phyloP scores from a whole-genome alignment of 768 basidiomycete genomes.

The Lyophyllum decastes region DNA sequence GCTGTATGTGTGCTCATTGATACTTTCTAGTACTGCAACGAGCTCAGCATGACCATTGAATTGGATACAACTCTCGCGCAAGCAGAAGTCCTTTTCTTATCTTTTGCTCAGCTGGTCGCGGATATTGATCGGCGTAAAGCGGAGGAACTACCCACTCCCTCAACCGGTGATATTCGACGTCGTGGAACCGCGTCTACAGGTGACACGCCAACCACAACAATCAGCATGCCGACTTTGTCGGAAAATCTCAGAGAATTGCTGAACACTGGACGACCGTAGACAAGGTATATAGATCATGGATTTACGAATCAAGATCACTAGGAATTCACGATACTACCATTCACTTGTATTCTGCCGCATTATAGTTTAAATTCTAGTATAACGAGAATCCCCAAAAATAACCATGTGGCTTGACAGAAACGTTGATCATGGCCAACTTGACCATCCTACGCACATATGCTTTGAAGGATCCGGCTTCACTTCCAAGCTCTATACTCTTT shows the following conservation, averaged over 20 bases:
- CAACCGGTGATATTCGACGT: conserved; percentile 30
- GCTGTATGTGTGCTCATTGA: conserved; percentile 5
- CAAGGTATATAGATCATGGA: not conserved
- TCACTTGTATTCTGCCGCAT: not conserved
- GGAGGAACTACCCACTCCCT: conserved; percentile 49
- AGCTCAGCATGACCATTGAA: conserved; percentile 95
- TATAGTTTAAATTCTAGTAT: not conserved
- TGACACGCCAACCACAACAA: conserved; percentile 19
- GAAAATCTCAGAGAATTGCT: conserved; percentile 65
- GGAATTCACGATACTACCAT: not conserved
- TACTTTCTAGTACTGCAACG: conserved; percentile 76
- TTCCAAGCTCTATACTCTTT: conserved; percentile 66
- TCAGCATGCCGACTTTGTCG: conserved; percentile 52
- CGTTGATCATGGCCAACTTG: conserved; percentile 42
- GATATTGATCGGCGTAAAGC: conserved; percentile 83
- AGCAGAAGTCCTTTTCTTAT: conserved; percentile 95
- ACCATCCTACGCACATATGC: conserved; percentile 68
- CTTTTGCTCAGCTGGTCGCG: conserved; percentile 84
- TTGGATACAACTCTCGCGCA: conserved; percentile 94
- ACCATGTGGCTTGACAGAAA: not conserved
- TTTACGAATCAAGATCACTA: not conserved
- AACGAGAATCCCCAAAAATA: not conserved
- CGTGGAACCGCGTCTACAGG: conserved; percentile 11
- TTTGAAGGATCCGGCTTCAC: conserved; percentile 42
- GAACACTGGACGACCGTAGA: conserved; percentile 37